These are phyloP conservation scores for Diplotaxis tenuifolia DNA, from an alignment of 345 rosid species.

Conservation along the genomic window DNA sequence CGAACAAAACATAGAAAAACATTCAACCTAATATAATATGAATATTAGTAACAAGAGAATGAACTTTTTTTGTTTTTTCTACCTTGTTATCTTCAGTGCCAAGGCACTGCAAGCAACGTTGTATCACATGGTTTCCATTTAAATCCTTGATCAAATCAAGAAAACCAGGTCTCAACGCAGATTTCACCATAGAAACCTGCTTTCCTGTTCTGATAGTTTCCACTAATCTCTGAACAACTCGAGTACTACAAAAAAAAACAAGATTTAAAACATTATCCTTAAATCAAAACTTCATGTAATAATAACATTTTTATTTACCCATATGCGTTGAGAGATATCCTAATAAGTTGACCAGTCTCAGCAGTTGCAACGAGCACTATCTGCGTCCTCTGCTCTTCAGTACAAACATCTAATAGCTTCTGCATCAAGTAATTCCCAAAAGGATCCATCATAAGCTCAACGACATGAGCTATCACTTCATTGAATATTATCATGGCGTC, in stretches of 20 bases:
- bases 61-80: neutral
- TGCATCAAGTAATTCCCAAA: slow-evolving; percentile 59
- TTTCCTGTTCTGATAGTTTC: slow-evolving; percentile 62
- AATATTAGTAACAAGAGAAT: neutral
- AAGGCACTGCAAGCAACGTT: slow-evolving; percentile 77
- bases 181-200: slow-evolving; percentile 51
- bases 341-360: slow-evolving; percentile 50
- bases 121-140: slow-evolving; percentile 77
- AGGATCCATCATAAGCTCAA: slow-evolving; percentile 59
- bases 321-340: slow-evolving; percentile 49
- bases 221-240: slow-evolving; percentile 67
- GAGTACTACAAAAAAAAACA: slow-evolving; percentile 43
- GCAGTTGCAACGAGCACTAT: slow-evolving; percentile 43
- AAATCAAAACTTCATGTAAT: neutral
- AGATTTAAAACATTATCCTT: neutral
- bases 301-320: slow-evolving; percentile 36
- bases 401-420: slow-evolving; percentile 53
- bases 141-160: slow-evolving; percentile 60
- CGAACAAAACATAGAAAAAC: neutral
- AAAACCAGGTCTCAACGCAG: slow-evolving; percentile 61
- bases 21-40: neutral
- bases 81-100: slow-evolving; percentile 63
- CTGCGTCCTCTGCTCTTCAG: slow-evolving; percentile 52
- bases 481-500: slow-evolving; percentile 48
- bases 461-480: slow-evolving; percentile 50